A percentile compares a stretch with the other conserved stretches of the same genome.
Conservation (phyloP, 495 filamentous ascomycete species). For the Viridothelium virens region DNA sequence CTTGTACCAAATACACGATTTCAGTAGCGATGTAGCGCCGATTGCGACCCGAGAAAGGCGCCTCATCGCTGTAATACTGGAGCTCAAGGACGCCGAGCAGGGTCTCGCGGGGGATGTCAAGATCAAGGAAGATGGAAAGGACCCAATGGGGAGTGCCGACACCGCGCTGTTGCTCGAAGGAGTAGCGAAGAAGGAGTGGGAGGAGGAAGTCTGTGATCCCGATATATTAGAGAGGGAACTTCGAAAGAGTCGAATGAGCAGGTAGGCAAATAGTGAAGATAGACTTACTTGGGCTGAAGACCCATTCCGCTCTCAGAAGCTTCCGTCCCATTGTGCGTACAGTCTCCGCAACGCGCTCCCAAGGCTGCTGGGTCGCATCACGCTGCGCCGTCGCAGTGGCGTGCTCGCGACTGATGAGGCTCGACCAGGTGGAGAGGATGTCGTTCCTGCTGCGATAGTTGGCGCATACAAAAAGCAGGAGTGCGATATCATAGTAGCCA, state of each 20-base stretch:
- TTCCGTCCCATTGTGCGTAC: constrained; percentile 70
- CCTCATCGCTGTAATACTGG: constrained; percentile 75
- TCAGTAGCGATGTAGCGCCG: constrained; percentile 53
- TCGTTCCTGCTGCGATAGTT: constrained; percentile 78
- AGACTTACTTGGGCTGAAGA: constrained; percentile 9
- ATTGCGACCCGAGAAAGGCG: constrained; percentile 66
- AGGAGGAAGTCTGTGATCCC: constrained; percentile 37
- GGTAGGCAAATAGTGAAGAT: background rate
- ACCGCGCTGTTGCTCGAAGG: constrained; percentile 60
- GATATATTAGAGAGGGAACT: no score
- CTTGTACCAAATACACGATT: constrained; percentile 52
- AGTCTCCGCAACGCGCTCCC: constrained; percentile 67
- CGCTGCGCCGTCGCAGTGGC: constrained; percentile 27
- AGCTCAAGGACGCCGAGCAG: constrained; percentile 69
- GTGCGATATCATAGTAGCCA: constrained; percentile 82
- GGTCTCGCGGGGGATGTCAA: constrained; percentile 66
- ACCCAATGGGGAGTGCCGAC: constrained; percentile 70
- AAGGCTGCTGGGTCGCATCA: constrained; percentile 64
- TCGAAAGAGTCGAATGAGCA: background rate
- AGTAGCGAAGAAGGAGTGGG: constrained; percentile 70
- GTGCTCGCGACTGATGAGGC: constrained; percentile 46
- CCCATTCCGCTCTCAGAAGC: constrained; percentile 34
- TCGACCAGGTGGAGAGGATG: constrained; percentile 76
- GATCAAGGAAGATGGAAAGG: constrained; percentile 66
- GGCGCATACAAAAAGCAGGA: constrained; percentile 80